These are phyloP conservation scores for Ceratocystis albifundus DNA, from an alignment of 2,329 filamentous ascomycete species.

Conservation along the genomic window DNA sequence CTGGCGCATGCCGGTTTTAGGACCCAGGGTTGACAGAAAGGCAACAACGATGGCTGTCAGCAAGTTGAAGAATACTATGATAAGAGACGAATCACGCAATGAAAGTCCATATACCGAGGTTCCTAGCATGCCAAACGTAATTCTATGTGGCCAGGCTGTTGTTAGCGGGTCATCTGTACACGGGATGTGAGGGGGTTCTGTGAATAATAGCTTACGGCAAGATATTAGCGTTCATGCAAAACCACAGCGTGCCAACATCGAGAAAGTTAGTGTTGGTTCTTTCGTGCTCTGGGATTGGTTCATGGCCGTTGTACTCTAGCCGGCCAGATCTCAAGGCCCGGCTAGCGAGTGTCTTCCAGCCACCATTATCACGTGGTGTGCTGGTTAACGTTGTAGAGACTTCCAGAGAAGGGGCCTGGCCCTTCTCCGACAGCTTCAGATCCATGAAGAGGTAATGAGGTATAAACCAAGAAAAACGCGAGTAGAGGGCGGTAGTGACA, in stretches of 20 bases:
- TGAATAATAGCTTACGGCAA: slow-evolving; percentile 30
- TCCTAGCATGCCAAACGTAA: slow-evolving; percentile 53
- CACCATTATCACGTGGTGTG: not conserved
- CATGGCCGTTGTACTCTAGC: slow-evolving; percentile 17
- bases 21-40: slow-evolving; percentile 47
- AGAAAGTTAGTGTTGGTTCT: slow-evolving; percentile 34
- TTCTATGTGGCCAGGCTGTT: slow-evolving; percentile 30
- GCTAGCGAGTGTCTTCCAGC: not conserved
- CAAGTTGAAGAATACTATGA: slow-evolving; percentile 53
- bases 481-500: not conserved
- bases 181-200: not conserved
- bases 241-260: slow-evolving; percentile 41
- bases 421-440: not conserved
- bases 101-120: slow-evolving; percentile 42
- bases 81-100: slow-evolving; percentile 44
- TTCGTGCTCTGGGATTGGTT: slow-evolving; percentile 35
- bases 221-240: slow-evolving; percentile 39
- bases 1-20: slow-evolving; percentile 53
- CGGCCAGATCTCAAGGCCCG: not conserved
- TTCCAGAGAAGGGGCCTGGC: not conserved
- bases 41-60: slow-evolving; percentile 43
- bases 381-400: not conserved
- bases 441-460: not conserved
- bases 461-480: not conserved
- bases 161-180: too few species aligned